Base-by-base conservation (phyloP, 352 stramenopile genomes). In the Pythium monospermum region DNA sequence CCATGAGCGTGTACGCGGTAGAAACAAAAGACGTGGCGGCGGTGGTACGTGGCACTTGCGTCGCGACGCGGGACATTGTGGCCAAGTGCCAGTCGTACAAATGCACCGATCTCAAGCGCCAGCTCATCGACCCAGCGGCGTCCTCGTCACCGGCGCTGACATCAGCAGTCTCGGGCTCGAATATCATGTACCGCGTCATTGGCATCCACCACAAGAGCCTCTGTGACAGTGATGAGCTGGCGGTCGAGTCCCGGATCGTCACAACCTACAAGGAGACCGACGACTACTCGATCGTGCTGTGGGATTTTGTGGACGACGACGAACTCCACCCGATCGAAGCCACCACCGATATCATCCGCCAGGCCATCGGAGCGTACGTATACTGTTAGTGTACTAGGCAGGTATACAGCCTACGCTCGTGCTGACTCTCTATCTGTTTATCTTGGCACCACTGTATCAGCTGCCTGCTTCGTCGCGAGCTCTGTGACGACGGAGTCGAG, bases 1-100 rank as follows among this genome's bases (percentile, higher is more conserved):
- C 56, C 31, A 61, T 47, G 3, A 53, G 57, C 16, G 55, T 73
- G 31, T 79, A 73, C 44, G 49, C 66, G 12, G 49, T 78, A 32
- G 64, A 75, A 23, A 71, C 66, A 11, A 36, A 44, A 45, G 30
- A 66, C 47, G 2, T 75, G 8, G 22, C n/a, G 11, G 44, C 22
- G 7, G 46, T 55, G 18, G 10, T 73, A 27, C 39, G 56, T 8
- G 59, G 50, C 18, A 55, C 56, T 15, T 71, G 50, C 11, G 63
- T 59, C n/a, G 51, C 59, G 4, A 61, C 73, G 23, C 18, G 70
- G 5, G 59, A 32, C 22, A 58, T 61, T 21, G 54, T 52, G 12
- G 45, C 51, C 7, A 55, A 58, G 23, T 77, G 64, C 48, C 51
- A 49, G 8, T 48, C 68, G 26, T 61, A 75, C 42, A 50, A 59